phyloP scores from a whole-genome alignment of 1,284 basidiomycete species.

The Cryptococcus wingfieldii region DNA sequence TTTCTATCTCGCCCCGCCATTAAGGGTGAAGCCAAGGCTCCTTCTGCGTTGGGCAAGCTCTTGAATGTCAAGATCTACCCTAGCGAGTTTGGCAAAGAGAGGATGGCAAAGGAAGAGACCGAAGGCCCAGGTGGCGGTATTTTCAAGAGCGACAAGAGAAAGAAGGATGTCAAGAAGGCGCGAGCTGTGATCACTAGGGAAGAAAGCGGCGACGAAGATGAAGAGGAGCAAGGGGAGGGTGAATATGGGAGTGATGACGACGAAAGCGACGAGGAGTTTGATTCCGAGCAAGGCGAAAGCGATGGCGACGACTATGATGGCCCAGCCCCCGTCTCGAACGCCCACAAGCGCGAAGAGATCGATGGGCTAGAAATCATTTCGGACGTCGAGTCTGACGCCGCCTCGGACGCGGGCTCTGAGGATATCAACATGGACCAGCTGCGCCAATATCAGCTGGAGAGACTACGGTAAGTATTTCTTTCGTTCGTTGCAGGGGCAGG shows the following conservation, averaged over 20 bases:
- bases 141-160: slow-evolving; percentile 53
- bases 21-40: slow-evolving; percentile 12
- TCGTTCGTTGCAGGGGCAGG: not conserved
- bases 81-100: slow-evolving; percentile 85
- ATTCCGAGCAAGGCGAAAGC: slow-evolving; percentile 53
- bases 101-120: slow-evolving; percentile 79
- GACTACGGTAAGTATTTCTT: slow-evolving; percentile 66
- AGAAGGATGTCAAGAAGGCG: slow-evolving; percentile 16
- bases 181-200: slow-evolving; percentile 7
- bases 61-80: slow-evolving; percentile 80
- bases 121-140: slow-evolving; percentile 87
- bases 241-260: slow-evolving; percentile 17
- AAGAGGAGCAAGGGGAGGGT: slow-evolving; percentile 20
- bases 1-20: slow-evolving; percentile 54
- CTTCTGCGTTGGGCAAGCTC: slow-evolving; percentile 56
- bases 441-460: slow-evolving; percentile 87
- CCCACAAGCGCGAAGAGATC: slow-evolving; percentile 9
- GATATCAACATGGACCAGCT: slow-evolving; percentile 78
- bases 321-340: not conserved
- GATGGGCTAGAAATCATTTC: slow-evolving; percentile 39
- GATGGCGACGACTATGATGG: slow-evolving; percentile 6
- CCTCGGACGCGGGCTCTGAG: slow-evolving; percentile 53
- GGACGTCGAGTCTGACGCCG: slow-evolving; percentile 24
- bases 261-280: slow-evolving; percentile 55
- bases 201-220: slow-evolving; percentile 37